These are phyloP conservation scores for Buxus sempervirens DNA, from an alignment of 164 flowering plant genomes.

Conservation along the genomic window DNA sequence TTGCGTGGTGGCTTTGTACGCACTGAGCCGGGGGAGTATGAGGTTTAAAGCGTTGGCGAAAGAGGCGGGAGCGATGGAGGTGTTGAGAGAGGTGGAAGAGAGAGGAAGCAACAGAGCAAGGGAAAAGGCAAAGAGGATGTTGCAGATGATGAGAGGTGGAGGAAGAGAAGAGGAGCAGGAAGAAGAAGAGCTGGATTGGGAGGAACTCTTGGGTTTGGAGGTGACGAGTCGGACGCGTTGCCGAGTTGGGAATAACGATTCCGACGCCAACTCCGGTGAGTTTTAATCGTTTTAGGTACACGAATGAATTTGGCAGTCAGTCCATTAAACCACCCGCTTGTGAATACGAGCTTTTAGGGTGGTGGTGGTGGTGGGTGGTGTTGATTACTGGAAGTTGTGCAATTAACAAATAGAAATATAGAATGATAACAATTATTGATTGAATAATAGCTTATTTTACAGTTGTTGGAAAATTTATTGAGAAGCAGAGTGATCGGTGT, in stretches of 20 bases:
- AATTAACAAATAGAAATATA: too few relatives aligned
- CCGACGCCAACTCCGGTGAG: constrained; percentile 45
- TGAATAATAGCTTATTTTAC: too few relatives aligned
- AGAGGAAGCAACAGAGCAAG: constrained; percentile 56
- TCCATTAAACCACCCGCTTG: too few relatives aligned
- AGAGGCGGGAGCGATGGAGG: constrained; percentile 78
- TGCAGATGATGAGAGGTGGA: constrained; percentile 49
- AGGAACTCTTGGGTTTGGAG: constrained; percentile 32
- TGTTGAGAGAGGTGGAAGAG: constrained; percentile 57
- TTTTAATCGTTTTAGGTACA: constrained; percentile 29
- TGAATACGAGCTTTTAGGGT: too few relatives aligned
- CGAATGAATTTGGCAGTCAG: too few relatives aligned
- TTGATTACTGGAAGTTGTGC: too few relatives aligned
- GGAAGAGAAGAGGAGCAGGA: constrained; percentile 29
- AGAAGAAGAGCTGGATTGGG: constrained; percentile 38
- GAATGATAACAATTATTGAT: too few relatives aligned
- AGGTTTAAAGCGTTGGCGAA: constrained; percentile 78
- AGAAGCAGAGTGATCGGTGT: too few relatives aligned
- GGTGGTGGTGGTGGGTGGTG: too few relatives aligned
- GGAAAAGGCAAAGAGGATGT: constrained; percentile 66
- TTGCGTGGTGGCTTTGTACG: constrained; percentile 67
- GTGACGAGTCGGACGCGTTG: constrained; percentile 32
- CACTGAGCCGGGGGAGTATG: constrained; percentile 67
- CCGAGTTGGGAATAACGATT: constrained; percentile 22
- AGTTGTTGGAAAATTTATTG: too few relatives aligned